phyloP scores from a whole-genome alignment of 352 stramenopile genomes.

The Synura sp. region DNA sequence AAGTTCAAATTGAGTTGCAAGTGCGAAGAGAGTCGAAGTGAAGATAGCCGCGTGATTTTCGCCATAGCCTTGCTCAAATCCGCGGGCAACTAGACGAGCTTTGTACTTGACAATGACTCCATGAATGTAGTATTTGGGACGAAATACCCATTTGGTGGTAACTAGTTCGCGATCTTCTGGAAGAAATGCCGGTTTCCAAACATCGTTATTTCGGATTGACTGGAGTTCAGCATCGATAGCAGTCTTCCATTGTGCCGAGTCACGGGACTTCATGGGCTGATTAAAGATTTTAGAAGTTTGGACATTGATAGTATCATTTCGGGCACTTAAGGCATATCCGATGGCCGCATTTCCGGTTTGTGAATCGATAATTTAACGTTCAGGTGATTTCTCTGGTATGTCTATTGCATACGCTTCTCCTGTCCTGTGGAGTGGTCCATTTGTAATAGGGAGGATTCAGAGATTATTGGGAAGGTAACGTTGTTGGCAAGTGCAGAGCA shows the following conservation, averaged over 20 bases:
- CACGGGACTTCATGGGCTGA: neutral
- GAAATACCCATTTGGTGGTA: conserved; percentile 27
- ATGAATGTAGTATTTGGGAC: neutral
- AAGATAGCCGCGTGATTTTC: neutral
- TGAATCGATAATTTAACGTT: conserved; percentile 15
- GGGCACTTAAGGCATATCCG: conserved; percentile 23
- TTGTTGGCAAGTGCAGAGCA: conserved; percentile 16
- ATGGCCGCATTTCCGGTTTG: conserved; percentile 16
- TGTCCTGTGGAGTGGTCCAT: conserved; percentile 21
- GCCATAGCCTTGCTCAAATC: neutral
- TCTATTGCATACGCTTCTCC: conserved; percentile 4
- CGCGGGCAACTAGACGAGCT: conserved; percentile 6
- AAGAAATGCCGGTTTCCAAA: neutral
- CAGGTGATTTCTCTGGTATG: neutral
- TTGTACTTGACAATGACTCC: neutral
- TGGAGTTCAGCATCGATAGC: conserved; percentile 15
- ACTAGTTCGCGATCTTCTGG: neutral
- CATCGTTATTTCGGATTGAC: conserved; percentile 9
- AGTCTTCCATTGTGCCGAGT: conserved; percentile 28
- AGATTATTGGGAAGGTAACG: conserved; percentile 16
- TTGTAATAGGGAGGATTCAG: neutral
- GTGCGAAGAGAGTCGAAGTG: neutral
- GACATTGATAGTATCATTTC: conserved; percentile 18
- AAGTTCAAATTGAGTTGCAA: neutral
- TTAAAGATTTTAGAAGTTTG: conserved; percentile 12